These are phyloP conservation scores for Scheffersomyces spartinae DNA, from an alignment of 805 yeast genomes.

Conservation along the genomic window DNA sequence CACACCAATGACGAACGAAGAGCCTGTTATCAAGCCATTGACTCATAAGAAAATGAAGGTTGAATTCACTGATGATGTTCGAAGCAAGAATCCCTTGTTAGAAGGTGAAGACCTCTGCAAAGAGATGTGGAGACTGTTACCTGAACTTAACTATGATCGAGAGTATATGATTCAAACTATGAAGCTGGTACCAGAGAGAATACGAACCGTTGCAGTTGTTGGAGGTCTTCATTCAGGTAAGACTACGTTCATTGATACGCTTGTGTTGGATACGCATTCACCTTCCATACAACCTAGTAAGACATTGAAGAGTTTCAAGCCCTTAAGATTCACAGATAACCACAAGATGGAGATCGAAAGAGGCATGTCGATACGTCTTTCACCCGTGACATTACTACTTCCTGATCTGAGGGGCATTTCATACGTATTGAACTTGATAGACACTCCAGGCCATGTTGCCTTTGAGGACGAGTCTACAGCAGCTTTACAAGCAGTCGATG, in stretches of 20 bases:
- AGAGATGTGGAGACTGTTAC: conserved; percentile 33
- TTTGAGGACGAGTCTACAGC: conserved; percentile 66
- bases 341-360: conserved; percentile 58
- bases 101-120: conserved; percentile 9
- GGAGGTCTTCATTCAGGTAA: conserved; percentile 84
- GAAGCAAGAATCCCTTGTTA: conserved; percentile 1
- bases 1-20: conserved; percentile 27
- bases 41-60: conserved; percentile 30
- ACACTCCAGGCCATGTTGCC: conserved; percentile 87
- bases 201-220: conserved; percentile 65
- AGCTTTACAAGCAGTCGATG: conserved; percentile 50
- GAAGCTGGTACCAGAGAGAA: conserved; percentile 42
- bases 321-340: conserved; percentile 59
- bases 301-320: conserved; percentile 28
- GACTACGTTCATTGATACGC: conserved; percentile 60
- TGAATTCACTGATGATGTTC: conserved; percentile 13
- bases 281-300: conserved; percentile 14
- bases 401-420: conserved; percentile 45
- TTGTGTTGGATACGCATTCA: conserved; percentile 56
- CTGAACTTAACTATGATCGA: conserved; percentile 49
- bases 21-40: conserved; percentile 56
- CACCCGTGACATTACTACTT: conserved; percentile 51
- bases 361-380: conserved; percentile 53
- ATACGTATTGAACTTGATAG: conserved; percentile 51
- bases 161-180: conserved; percentile 45